Evolutionary conservation across 345 rosid genomes (phyloP), one percentile per base, ranked within the genome.

Genomic region (Rhizophora mangle): DNA sequence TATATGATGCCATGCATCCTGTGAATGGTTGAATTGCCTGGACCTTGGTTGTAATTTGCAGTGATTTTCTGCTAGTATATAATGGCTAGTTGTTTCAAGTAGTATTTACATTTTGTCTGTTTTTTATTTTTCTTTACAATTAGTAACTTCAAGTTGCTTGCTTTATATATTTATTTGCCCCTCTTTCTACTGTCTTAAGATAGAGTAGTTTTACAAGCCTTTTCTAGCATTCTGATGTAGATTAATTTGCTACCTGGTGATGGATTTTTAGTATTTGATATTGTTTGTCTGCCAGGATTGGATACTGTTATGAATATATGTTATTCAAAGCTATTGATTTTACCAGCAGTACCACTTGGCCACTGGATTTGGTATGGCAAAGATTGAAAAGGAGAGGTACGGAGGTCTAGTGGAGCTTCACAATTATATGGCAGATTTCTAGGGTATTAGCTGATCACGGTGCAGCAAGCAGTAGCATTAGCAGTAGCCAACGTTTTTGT

Each of bases 21-120:
- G 65, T 75, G 71, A 73, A 74, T 77, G 69, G 65, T 71, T 81
- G 78, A 71, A 71, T 55, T 74, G 82, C 76, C 64, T 74, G 74
- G 77, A 74, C 71, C 63, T 72, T 63, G 56, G 72, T 49, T 67
- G 66, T 76, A 67, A 68, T 74, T 76, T 69, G 74, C 74, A 55
- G 64, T 69, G 52, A 65, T 63, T 55, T 63, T 74, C 81, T 74
- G 80, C 78, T 72, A 59, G 60, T 80, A 70, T 68, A 80, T 73
- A 77, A 34, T 61, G 74, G 62, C 69, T 64, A 77, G 74, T 68
- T 71, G 72, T 74, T 76, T 46, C 63, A 54, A 76, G 69, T 53
- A 75, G 66, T 52, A 54, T 66, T 56, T 37, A 53, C 54, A 75
- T 62, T 68, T 64, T 15, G 10, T 36, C 6, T 67, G 30, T 69